Percentiles rank a stretch among this genome's conserved stretches.
These are phyloP conservation scores for Magnaporthales sp. DNA, from an alignment of 2,329 filamentous ascomycete genomes.

Conservation along the genomic window DNA sequence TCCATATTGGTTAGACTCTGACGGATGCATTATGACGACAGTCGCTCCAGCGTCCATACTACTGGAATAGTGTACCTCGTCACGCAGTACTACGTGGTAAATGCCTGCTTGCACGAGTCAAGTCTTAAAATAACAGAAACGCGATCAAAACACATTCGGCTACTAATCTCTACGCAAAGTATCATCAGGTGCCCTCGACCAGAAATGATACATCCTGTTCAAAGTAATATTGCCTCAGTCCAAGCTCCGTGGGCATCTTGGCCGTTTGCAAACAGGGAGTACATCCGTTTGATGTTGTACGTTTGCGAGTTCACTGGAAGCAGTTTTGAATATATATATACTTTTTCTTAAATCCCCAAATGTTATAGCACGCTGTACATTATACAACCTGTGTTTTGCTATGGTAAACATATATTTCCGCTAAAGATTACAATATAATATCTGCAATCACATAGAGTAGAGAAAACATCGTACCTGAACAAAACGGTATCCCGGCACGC, in stretches of 20 bases:
- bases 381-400: not conserved
- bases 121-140: not conserved
- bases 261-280: not conserved
- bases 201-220: not conserved
- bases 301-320: no score
- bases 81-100: not conserved
- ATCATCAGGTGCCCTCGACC: no score
- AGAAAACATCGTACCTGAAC: not conserved
- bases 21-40: not conserved
- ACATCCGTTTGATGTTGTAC: not conserved
- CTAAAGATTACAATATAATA: not conserved
- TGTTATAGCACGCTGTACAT: not conserved
- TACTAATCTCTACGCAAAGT: not conserved
- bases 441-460: no score
- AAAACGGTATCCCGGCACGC: not conserved
- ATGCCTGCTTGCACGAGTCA: not conserved
- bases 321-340: no score
- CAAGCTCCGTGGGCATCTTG: not conserved
- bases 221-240: not conserved
- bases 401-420: no score
- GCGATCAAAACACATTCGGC: not conserved
- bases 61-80: not conserved
- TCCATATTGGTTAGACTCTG: not conserved
- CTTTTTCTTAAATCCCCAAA: not conserved
- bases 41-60: not conserved